These are phyloP conservation scores for Brettanomyces sp. DNA, from an alignment of 805 yeast genomes.

Conservation along the genomic window DNA sequence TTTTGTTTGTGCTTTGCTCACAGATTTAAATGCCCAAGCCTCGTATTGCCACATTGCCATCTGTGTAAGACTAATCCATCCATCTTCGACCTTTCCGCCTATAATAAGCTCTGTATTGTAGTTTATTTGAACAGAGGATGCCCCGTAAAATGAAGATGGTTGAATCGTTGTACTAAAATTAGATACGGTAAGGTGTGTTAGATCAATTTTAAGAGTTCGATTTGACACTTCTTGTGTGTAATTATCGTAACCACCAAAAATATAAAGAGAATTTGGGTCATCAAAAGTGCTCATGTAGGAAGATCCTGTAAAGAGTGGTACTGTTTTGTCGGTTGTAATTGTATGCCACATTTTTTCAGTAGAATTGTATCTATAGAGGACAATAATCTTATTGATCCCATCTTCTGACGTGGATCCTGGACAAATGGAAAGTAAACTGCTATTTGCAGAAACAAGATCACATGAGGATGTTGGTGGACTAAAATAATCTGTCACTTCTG, in stretches of 20 bases:
- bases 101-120: slow-evolving; percentile 43
- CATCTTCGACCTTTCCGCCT: slow-evolving; percentile 59
- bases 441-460: slow-evolving; percentile 11
- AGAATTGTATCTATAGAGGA: background rate
- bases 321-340: slow-evolving; percentile 7
- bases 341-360: slow-evolving; percentile 17
- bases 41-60: slow-evolving; percentile 63
- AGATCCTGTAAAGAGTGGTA: slow-evolving; percentile 22
- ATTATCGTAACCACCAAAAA: slow-evolving; percentile 42
- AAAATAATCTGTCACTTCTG: slow-evolving; percentile 7
- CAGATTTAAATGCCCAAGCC: slow-evolving; percentile 54
- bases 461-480: slow-evolving; percentile 16
- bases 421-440: slow-evolving; percentile 18
- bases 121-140: slow-evolving; percentile 33
- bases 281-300: slow-evolving; percentile 34
- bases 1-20: slow-evolving; percentile 22
- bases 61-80: slow-evolving; percentile 65
- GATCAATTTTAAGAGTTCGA: slow-evolving; percentile 37
- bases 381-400: background rate
- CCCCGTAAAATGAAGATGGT: slow-evolving; percentile 49
- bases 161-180: slow-evolving; percentile 39
- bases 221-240: slow-evolving; percentile 22
- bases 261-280: slow-evolving; percentile 32
- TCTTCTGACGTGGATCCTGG: slow-evolving; percentile 2
- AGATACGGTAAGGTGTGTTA: slow-evolving; percentile 23